Evolutionary conservation across 169 alveolate species (phyloP).

Genomic region (Besnoitia besnoiti): DNA sequence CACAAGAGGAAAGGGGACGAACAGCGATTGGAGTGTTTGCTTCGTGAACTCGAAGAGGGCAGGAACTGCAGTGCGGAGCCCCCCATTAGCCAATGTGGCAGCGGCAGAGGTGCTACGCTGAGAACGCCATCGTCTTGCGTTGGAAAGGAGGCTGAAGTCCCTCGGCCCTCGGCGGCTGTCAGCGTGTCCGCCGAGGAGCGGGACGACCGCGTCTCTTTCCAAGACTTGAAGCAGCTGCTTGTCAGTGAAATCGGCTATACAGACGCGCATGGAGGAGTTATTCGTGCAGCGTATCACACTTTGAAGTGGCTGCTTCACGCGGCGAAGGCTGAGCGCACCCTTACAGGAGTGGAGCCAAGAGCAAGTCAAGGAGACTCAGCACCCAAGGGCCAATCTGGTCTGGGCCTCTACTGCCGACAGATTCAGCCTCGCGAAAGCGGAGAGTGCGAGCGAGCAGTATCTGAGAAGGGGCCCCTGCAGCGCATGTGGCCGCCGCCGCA

Average conservation of each 20-base stretch:
- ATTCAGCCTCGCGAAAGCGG: neutral
- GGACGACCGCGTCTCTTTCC: neutral
- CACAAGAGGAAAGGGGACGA: neutral
- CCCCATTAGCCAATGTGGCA: too few relatives aligned
- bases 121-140: too few relatives aligned
- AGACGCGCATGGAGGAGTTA: neutral
- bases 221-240: neutral
- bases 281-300: neutral
- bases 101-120: too few relatives aligned
- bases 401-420: neutral
- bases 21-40: neutral
- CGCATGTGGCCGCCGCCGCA: neutral
- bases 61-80: neutral
- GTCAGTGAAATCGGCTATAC: neutral
- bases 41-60: neutral
- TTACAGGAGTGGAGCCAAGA: neutral
- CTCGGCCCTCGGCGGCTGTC: neutral
- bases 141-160: neutral
- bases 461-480: neutral
- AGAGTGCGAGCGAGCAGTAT: neutral
- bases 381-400: neutral
- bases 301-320: neutral
- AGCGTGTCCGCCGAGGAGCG: neutral
- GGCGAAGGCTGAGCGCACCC: neutral
- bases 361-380: too few relatives aligned